Evolutionary conservation across 1,284 basidiomycete genomes (phyloP), one percentile per base, ranked within the genome.

Genomic region (Irpex rosettiformis): DNA sequence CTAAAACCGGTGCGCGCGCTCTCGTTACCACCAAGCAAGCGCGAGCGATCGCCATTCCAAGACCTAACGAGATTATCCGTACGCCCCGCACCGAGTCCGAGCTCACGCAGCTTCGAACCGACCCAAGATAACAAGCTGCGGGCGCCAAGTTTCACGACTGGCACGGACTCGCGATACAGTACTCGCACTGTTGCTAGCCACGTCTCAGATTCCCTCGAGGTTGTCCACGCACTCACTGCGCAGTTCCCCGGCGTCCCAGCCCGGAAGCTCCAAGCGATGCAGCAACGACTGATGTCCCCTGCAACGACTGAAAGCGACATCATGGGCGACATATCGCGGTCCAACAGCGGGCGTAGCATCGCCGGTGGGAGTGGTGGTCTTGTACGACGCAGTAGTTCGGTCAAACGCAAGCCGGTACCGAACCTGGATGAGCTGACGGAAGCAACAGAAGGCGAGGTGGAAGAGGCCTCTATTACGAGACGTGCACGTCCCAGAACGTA

Each of bases 231-330:
- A 37, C 72, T 85, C 57, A 73, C 82, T 10, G 60, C 69, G 33
- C 79, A 79, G 67, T 86, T 86, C 70, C 82, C 85, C 21, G 73
- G 71, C 10, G 73, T 79, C 47, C 79, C 82, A 24, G 42, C 52
- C 40, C n/a, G 51, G 18, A 24, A 18, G n/a, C 25, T 40, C 47
- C 22, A 48, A 8, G 49, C 25, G 43, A 24, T 48, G 37, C 54
- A 18, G 48, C 58, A 52, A 10, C 11, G 28, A 66, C 70, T 22
- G 48, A 18, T 24, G 18, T 47, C 22, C 43, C 11, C 48, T 11
- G 21, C 48, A 7, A 16, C 24, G 21, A 16, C 25, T 24, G 56
- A 45, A 3, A 37, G 18, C 33, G n/a, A 21, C 25, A 47, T 18
- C 21, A 33, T 33, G 27, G 22, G 24, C 7, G 48, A 51, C 48